Percentiles rank a stretch among this genome's conserved stretches.
phyloP scores from a whole-genome alignment of 495 filamentous ascomycete species.

The Hypomontagnella monticulosa region DNA sequence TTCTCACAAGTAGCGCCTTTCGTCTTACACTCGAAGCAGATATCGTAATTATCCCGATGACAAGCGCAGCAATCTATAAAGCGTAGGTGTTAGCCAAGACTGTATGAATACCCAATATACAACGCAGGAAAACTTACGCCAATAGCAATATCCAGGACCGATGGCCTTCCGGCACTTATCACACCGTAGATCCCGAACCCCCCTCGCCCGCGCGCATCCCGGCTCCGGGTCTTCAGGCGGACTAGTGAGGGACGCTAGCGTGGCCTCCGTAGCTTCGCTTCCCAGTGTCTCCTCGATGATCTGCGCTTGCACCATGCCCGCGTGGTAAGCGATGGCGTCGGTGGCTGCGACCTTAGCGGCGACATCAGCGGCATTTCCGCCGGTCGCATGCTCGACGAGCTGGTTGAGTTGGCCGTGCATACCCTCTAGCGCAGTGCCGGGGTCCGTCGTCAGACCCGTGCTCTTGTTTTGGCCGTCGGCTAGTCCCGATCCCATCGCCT shows the following conservation, averaged over 20 bases:
- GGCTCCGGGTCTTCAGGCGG: not conserved
- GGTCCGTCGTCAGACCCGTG: constrained; percentile 19
- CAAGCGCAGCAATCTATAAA: constrained; percentile 10
- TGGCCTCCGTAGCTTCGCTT: not conserved
- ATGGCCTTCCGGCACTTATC: not conserved
- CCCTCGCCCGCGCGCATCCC: not conserved
- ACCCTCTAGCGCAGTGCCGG: constrained; percentile 2
- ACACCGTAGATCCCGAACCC: not conserved
- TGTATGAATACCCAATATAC: too few species aligned
- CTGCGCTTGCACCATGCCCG: constrained; percentile 23
- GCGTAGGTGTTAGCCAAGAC: not conserved
- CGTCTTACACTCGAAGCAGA: not conserved
- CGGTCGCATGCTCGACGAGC: constrained; percentile 2
- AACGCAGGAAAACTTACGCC: constrained; percentile 1
- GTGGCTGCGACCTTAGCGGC: not conserved
- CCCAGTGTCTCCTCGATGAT: constrained; percentile 2
- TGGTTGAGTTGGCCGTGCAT: constrained; percentile 12
- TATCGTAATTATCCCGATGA: constrained; percentile 6
- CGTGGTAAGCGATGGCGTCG: constrained; percentile 15
- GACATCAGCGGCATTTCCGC: not conserved
- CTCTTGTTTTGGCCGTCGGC: constrained; percentile 12
- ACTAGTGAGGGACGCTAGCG: not conserved
- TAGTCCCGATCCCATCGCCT: constrained; percentile 16
- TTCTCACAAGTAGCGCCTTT: not conserved
- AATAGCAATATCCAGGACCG: not conserved